A percentile compares a stretch with the other conserved stretches of the same genome.
Evolutionary conservation across 108 stramenopile genomes (phyloP).

Genomic region (Skeletonema menzelii): DNA sequence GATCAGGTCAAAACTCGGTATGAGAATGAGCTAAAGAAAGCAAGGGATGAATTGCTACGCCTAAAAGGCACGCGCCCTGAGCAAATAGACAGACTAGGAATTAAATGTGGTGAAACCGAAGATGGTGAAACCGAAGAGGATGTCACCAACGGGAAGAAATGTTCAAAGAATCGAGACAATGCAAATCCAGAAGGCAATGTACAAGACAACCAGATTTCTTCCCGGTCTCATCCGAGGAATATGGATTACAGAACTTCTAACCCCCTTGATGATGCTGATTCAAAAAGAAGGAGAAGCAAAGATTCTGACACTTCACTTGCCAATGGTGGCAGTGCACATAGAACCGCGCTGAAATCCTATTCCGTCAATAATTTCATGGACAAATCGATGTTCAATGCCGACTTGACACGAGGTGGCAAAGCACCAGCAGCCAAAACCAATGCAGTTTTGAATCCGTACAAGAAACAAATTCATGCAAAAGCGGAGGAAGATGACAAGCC

Average conservation of each 20-base stretch:
- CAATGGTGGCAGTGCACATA: neutral
- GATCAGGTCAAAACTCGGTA: conserved; percentile 6
- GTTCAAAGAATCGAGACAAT: neutral
- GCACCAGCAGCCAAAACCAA: neutral
- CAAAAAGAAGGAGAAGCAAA: neutral
- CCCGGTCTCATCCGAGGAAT: conserved; percentile 4
- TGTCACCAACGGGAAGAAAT: neutral
- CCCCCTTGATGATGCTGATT: neutral
- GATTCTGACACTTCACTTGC: neutral
- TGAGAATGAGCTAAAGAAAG: conserved; percentile 10
- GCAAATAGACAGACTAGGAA: neutral
- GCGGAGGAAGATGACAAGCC: conserved; percentile 8
- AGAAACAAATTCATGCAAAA: conserved; percentile 6
- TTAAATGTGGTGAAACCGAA: neutral
- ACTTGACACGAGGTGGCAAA: neutral
- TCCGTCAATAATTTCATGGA: neutral
- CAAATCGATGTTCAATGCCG: neutral
- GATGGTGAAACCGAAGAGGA: too few species aligned
- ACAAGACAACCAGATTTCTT: neutral
- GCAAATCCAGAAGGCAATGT: neutral
- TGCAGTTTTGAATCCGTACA: conserved; percentile 5
- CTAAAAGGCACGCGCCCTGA: neutral
- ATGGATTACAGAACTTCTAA: neutral
- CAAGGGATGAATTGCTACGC: conserved; percentile 1
- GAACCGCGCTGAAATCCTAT: neutral